Base-by-base conservation (phyloP, 2,329 filamentous ascomycete species). In the Aspergillus brunneoviolaceus region DNA sequence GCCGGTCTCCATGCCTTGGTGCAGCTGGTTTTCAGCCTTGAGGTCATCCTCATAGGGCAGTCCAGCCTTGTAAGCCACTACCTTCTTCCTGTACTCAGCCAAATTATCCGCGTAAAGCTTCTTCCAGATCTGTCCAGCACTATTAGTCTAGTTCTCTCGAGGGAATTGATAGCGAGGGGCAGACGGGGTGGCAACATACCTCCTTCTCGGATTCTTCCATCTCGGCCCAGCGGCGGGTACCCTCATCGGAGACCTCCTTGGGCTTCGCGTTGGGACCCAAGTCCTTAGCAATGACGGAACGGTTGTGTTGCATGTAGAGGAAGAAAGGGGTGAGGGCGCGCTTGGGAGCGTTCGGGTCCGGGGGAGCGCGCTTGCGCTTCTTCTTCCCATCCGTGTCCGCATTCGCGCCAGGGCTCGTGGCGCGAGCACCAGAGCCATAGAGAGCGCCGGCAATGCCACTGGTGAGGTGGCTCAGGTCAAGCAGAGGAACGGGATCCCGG, bases 331-430 rank as follows among this genome's bases (percentile, higher is more conserved):
- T 98, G 72, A 97, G 78, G 9, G 94, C 93, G 54, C 93, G 88
- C 85, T 97, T 98, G 61, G 94, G 94, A 6, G 93, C 93, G 76
- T 96, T 96, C 67, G 93, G 93, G 75, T 98, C 94, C 72, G 90
- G 88, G 48, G 87, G 87, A 63, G 88, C 86, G 83, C 93, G 93
- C 84, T 95, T 94, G 77, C 90, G 89, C 84, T 95, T 92, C 84
- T 92, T 92, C 84, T 92, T 90, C 75, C 87, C 86, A 70, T 87
- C 84, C 1, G 77, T 79, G 25, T 83, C 82, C 12, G 76, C 77
- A 61, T 74, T 74, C 29, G 67, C 67, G 14, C 69, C 73, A 27
- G 76, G 74, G 61, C 73, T 77, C 35, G 70, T 65, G 16, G 74
- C 72, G 55, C 75, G 75, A 27, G 10, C 72, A 56, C 78, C 79